Conservation (phyloP, 225 moss, liverwort and hornwort genomes). For the Climacium dendroides region DNA sequence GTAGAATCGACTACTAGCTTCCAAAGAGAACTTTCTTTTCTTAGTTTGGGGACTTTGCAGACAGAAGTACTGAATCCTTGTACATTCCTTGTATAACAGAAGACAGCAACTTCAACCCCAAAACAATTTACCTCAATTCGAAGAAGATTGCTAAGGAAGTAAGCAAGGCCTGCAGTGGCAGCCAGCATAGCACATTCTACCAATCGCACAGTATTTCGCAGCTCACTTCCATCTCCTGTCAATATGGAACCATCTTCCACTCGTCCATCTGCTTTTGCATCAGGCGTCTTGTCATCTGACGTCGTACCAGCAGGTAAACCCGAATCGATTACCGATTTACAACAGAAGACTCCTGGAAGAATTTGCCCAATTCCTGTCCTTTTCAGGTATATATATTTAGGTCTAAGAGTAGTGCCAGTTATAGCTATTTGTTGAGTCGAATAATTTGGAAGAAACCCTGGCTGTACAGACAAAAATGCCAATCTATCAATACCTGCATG, state of each 20-base stretch:
- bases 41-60: background rate
- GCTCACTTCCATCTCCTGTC: slow-evolving; percentile 86
- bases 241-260: slow-evolving; percentile 60
- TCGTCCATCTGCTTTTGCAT: slow-evolving; percentile 2
- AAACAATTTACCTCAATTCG: slow-evolving; percentile 56
- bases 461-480: background rate
- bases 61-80: background rate
- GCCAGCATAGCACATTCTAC: slow-evolving; percentile 97
- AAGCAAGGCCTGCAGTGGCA: slow-evolving; percentile 93
- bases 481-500: background rate
- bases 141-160: slow-evolving; percentile 90
- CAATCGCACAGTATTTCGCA: slow-evolving; percentile 62
- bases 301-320: slow-evolving; percentile 12
- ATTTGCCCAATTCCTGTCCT: background rate
- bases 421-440: background rate
- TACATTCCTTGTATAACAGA: background rate
- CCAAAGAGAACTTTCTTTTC: background rate
- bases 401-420: slow-evolving; percentile 1
- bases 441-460: background rate
- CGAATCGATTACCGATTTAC: slow-evolving; percentile 31
- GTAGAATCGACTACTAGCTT: background rate
- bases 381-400: background rate
- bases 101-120: background rate
- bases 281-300: slow-evolving; percentile 15
- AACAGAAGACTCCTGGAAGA: background rate